A percentile compares a stretch with the other conserved stretches of the same genome.
phyloP scores from a whole-genome alignment of 73 alveolate species.

The Symbiodinium pilosum region DNA sequence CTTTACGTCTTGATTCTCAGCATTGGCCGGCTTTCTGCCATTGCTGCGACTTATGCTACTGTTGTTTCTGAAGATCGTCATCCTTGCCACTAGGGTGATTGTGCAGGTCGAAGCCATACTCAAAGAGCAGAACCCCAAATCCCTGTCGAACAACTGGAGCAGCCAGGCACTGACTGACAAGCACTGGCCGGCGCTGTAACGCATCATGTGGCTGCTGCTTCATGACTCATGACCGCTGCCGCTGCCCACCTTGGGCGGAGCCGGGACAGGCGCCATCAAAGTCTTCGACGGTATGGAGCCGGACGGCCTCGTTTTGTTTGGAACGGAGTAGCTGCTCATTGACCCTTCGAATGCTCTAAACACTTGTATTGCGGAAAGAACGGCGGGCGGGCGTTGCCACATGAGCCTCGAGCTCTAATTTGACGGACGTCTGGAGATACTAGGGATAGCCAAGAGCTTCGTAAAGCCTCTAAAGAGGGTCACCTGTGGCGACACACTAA shows the following conservation, averaged over 20 bases:
- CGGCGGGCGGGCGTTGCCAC: background rate
- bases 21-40: no score
- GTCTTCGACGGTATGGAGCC: background rate
- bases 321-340: background rate
- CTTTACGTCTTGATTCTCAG: no score
- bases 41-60: no score
- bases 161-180: background rate
- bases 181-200: background rate
- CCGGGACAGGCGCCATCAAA: background rate
- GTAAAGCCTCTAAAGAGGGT: background rate
- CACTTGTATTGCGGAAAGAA: background rate
- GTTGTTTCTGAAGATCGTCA: no score
- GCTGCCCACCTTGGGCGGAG: conserved; percentile 9
- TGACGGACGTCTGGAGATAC: no score
- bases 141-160: background rate
- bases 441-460: no score
- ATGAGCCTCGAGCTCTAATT: no score
- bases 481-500: background rate
- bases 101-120: no score
- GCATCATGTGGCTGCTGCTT: no score
- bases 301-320: background rate
- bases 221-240: no score
- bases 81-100: no score
- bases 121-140: no score
- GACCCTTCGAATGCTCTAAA: background rate